Evolutionary conservation across 352 stramenopile genomes (phyloP), one percentile per base, ranked within the genome.

Genomic region (Pythium volutum): DNA sequence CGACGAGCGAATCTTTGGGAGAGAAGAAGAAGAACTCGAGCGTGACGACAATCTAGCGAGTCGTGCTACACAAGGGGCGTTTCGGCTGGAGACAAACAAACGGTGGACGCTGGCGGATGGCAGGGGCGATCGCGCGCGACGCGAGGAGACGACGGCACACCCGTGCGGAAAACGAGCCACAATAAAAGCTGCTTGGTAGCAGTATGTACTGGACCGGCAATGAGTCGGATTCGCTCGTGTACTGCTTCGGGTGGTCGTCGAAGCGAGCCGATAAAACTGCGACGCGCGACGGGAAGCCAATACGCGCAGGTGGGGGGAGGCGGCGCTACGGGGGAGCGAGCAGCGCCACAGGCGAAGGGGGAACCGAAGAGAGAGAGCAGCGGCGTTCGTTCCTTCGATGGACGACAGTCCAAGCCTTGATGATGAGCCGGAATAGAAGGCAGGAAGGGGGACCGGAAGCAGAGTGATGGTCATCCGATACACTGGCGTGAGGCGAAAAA

Each of bases 391-490:
- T 59, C 42, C 61, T 49, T 62, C 61, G 61, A 62, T 62, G 61
- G 61, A 67, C 61, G 61, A 67, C 61, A 45, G 45, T 46, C 57
- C 23, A 34, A 23, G 16, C 1, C 10, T 18, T 26, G 16, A 25
- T 60, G 55, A 55, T 53, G 54, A 53, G 55, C 55, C n/a, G 31
- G 55, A 48, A 62, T 51, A 52, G 54, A 60, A 12, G 36, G 36
- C 4, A 23, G 18, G 33, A 38, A 15, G 38, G 46, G 52, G 46
- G 52, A 53, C n/a, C 2, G 26, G 15, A 5, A 16, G 16, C 45
- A 61, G 62, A 69, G 49, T 69, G 62, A 60, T 69, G 54, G 62
- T 69, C 62, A 15, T 0, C 12, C 20, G 22, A 48, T 22, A 53
- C 25, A 36, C 61, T 67, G 45, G 47, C 61, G 53, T 54, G 43